Conservation (phyloP, 768 basidiomycete species). For the Podaxis sp. region DNA sequence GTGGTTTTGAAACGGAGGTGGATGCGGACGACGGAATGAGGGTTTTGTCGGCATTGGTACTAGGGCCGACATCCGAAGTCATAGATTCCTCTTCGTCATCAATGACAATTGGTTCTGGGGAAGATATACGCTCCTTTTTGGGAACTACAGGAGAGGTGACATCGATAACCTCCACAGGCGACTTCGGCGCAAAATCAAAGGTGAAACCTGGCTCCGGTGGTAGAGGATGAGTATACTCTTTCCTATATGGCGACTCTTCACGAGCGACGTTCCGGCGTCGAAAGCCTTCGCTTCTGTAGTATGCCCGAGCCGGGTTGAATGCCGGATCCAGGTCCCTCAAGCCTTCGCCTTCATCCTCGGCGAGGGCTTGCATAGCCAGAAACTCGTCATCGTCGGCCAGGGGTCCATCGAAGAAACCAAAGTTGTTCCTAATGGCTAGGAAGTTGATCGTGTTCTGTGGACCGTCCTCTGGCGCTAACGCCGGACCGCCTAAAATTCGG, state of each 20-base stretch:
- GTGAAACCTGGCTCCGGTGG: conserved; percentile 63
- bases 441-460: conserved; percentile 9
- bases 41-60: neutral
- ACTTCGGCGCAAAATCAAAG: conserved; percentile 57
- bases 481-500: conserved; percentile 16
- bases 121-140: conserved; percentile 19
- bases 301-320: conserved; percentile 12
- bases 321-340: neutral
- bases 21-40: neutral
- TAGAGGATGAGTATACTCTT: conserved; percentile 65
- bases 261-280: conserved; percentile 12
- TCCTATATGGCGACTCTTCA: conserved; percentile 46
- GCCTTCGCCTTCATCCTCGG: neutral
- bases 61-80: neutral
- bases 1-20: conserved; percentile 4
- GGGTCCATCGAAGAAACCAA: conserved; percentile 4
- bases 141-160: conserved; percentile 1
- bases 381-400: conserved; percentile 1
- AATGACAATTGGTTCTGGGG: conserved; percentile 44
- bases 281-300: conserved; percentile 1
- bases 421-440: conserved; percentile 9
- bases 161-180: conserved; percentile 23
- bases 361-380: conserved; percentile 3
- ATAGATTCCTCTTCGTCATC: conserved; percentile 40
- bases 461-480: neutral